A percentile compares a stretch with the other conserved stretches of the same genome.
These are phyloP conservation scores for Graphilbum fragrans DNA, from an alignment of 2,329 filamentous ascomycete genomes.

Conservation along the genomic window DNA sequence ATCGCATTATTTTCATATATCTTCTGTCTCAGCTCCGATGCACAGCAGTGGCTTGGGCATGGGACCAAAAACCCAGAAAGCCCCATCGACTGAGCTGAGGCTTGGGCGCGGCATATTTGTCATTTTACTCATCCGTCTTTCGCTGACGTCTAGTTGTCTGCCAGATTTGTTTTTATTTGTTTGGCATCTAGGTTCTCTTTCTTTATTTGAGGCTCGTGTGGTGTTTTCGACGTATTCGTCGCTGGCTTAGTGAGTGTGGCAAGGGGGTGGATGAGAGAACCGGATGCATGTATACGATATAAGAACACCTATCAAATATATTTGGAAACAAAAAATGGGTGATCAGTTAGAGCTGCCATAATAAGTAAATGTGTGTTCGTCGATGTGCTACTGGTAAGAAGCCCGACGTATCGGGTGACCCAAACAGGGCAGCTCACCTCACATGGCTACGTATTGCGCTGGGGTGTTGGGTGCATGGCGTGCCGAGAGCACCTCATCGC, in stretches of 20 bases:
- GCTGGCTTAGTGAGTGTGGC: too few species aligned
- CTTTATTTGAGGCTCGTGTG: not conserved
- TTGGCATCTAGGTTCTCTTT: not conserved
- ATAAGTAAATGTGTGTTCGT: not conserved
- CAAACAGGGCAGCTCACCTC: too few species aligned
- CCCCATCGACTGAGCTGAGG: not conserved
- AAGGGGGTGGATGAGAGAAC: too few species aligned
- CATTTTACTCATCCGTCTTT: not conserved
- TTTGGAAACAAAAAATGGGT: too few species aligned
- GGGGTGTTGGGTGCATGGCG: too few species aligned
- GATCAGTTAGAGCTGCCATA: not conserved
- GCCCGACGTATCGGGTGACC: too few species aligned
- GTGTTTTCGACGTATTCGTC: not conserved
- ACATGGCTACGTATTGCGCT: too few species aligned
- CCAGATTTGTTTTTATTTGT: not conserved
- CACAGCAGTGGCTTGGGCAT: too few species aligned
- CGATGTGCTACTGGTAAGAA: too few species aligned
- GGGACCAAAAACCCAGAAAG: not conserved
- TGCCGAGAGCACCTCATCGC: not conserved
- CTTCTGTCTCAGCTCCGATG: not conserved
- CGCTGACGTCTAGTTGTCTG: too few species aligned
- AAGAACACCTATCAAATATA: too few species aligned
- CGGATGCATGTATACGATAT: not conserved
- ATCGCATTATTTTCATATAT: not conserved
- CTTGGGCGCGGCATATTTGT: not conserved